These are phyloP conservation scores for Globisporangium ultimum DNA, from an alignment of 352 stramenopile species.

Conservation along the genomic window DNA sequence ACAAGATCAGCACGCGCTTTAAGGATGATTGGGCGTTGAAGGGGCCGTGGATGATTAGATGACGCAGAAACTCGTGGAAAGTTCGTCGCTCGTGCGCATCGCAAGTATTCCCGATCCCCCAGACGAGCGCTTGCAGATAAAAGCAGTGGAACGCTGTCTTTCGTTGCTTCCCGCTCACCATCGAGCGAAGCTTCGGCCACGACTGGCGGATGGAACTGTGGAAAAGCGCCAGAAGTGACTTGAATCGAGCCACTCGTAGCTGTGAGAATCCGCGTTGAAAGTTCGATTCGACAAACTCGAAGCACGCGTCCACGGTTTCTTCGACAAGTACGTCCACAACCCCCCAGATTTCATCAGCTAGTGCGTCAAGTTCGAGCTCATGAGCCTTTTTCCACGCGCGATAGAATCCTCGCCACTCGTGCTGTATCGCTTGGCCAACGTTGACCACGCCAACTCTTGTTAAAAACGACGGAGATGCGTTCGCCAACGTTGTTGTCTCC, in stretches of 20 bases:
- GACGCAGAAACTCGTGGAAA: constrained; percentile 62
- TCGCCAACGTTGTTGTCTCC: constrained; percentile 43
- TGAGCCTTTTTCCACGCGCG: constrained; percentile 38
- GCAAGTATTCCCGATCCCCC: constrained; percentile 58
- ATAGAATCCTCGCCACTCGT: constrained; percentile 31
- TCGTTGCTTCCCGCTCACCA: constrained; percentile 64
- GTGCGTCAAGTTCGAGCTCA: constrained; percentile 21
- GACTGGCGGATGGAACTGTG: constrained; percentile 47
- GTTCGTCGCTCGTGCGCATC: constrained; percentile 40
- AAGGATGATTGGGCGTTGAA: constrained; percentile 42
- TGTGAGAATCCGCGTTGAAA: constrained; percentile 29
- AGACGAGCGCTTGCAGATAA: constrained; percentile 71
- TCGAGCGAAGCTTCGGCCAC: constrained; percentile 45
- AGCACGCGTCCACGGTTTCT: constrained; percentile 35
- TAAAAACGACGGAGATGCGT: constrained; percentile 53
- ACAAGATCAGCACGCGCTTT: constrained; percentile 48
- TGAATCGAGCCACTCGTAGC: constrained; percentile 14
- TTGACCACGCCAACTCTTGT: constrained; percentile 41
- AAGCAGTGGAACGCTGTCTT: constrained; percentile 56
- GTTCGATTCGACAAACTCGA: constrained; percentile 38
- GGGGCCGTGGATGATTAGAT: constrained; percentile 51
- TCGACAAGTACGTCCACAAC: constrained; percentile 37
- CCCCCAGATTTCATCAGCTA: constrained; percentile 32
- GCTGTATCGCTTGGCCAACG: constrained; percentile 8
- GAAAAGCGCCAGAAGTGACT: constrained; percentile 41